These are phyloP conservation scores for Penicillium daleae DNA, from an alignment of 495 filamentous ascomycete species.

Conservation along the genomic window DNA sequence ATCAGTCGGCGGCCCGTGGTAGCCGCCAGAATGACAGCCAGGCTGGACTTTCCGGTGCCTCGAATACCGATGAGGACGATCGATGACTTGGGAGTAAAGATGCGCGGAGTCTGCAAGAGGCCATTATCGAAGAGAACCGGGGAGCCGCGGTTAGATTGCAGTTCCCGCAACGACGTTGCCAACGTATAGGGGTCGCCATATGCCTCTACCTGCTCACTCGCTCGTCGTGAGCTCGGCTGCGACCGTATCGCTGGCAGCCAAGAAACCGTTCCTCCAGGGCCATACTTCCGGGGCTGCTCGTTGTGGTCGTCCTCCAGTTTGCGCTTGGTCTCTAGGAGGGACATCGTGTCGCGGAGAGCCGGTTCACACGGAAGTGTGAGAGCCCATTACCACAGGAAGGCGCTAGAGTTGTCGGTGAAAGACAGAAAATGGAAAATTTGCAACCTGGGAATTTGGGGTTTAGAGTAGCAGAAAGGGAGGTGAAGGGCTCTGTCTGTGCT, in stretches of 20 bases:
- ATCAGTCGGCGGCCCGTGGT: conserved; percentile 70
- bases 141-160: conserved; percentile 39
- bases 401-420: not conserved
- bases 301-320: conserved; percentile 39
- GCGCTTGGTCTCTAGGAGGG: conserved; percentile 44
- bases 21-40: conserved; percentile 77
- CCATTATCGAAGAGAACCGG: conserved; percentile 37
- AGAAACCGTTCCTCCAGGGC: not conserved
- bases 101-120: conserved; percentile 33
- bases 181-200: conserved; percentile 28
- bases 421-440: not conserved
- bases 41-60: conserved; percentile 75
- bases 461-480: not conserved
- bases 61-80: conserved; percentile 76
- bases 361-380: conserved; percentile 13
- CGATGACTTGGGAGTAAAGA: conserved; percentile 65
- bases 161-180: conserved; percentile 32
- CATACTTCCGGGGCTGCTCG: conserved; percentile 33
- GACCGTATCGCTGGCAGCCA: conserved; percentile 6
- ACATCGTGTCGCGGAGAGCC: conserved; percentile 40
- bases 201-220: conserved; percentile 29
- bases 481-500: not conserved
- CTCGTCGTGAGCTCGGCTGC: conserved; percentile 20
- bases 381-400: conserved; percentile 20
- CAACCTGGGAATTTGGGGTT: not conserved